Base-by-base conservation (phyloP, 73 alveolate species). In the Tetrahymena malaccensis region DNA sequence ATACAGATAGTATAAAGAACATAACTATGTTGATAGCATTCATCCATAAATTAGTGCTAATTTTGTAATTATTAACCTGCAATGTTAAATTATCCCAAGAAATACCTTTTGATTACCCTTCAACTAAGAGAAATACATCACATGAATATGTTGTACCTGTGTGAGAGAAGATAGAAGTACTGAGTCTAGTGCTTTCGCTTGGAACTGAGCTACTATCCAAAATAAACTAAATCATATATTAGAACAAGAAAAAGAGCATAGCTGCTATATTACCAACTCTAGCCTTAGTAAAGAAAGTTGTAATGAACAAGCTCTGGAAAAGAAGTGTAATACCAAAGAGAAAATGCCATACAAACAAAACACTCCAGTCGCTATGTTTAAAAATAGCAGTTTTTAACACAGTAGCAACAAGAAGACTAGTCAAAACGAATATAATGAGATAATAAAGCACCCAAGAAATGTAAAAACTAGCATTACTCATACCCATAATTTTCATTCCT, bases 401-500 rank as follows among this genome's bases (percentile, higher is more conserved):
- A 55, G 96, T 94, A 4, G 99, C 96, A 57, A 97, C 97, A 4
- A 97, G 85, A 17, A 98, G 93, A 4, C 99, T 85, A 96, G 97
- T 98, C 50, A 99, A 43, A 4, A 98, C 94, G 94, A 96, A 97
- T 27, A 98, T 97, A 5, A 97, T 94, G 21, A 97, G 85, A 95
- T 98, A 98, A 96, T 97, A 96, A 16, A 97, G 96, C 70, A 99
- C 96, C 99, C 99, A 98, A 0, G 99, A 98, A 27, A 97, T 94
- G 98, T 99, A 99, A 94, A 98, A 99, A 27, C 98, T 97, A 15
- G 97, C 94, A 85, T 98, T 99, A 31, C 97, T 96, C 94, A 99
- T 93, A 37, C 99, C 99, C 99, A 99, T 99, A 96, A 99, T 98
- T 97, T 98, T 99, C 99, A 99, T 99, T 10, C 99, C 98, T 97